phyloP scores from a whole-genome alignment of 352 stramenopile species.

The Thalassiosira sp. region DNA sequence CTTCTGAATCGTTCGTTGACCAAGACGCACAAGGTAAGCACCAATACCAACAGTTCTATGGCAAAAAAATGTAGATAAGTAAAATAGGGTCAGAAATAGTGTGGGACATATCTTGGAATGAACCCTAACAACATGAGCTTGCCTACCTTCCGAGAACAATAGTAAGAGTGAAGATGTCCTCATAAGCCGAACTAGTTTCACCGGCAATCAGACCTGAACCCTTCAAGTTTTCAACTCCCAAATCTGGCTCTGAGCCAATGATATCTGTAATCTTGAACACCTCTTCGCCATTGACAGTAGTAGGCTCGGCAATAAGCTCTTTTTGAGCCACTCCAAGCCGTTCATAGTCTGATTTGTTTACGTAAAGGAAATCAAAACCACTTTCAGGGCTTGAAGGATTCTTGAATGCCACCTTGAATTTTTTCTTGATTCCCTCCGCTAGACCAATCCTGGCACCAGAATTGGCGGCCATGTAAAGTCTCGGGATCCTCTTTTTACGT shows the following conservation, averaged over 20 bases:
- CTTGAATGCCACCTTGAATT: conserved; percentile 97
- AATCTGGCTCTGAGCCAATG: conserved; percentile 95
- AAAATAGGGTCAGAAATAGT: not conserved
- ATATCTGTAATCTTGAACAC: conserved; percentile 96
- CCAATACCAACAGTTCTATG: conserved; percentile 97
- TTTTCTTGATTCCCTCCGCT: conserved; percentile 96
- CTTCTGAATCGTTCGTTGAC: conserved; percentile 99
- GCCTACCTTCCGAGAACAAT: conserved; percentile 94
- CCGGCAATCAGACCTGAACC: conserved; percentile 98
- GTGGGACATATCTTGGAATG: not conserved
- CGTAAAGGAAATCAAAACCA: conserved; percentile 98
- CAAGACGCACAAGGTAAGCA: conserved; percentile 98
- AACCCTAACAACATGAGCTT: not conserved
- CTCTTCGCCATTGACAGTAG: conserved; percentile 82
- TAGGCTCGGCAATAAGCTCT: conserved; percentile 67
- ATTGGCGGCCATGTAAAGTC: conserved; percentile 99
- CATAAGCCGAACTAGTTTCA: conserved; percentile 97
- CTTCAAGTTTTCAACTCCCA: conserved; percentile 99
- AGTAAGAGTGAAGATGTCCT: conserved; percentile 99
- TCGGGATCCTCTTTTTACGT: conserved; percentile 87
- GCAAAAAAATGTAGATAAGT: not conserved
- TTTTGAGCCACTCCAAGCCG: conserved; percentile 80
- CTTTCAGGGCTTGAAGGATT: conserved; percentile 93
- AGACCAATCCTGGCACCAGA: conserved; percentile 98
- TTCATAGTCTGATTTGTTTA: conserved; percentile 92